Evolutionary conservation across 345 rosid species (phyloP), one percentile per base, ranked within the genome.

Genomic region (Clausena lansium): DNA sequence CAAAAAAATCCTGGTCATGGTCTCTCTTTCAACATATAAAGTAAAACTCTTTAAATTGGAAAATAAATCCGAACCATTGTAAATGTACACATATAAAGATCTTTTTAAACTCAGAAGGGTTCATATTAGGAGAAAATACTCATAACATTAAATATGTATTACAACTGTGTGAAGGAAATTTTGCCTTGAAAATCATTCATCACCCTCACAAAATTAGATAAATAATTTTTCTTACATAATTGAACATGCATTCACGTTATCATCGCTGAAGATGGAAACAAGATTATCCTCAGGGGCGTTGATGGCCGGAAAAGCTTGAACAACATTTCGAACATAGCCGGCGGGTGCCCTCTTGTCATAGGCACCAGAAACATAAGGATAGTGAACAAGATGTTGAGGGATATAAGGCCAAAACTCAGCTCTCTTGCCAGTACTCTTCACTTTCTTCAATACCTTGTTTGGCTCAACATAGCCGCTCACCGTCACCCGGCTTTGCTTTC

Each of bases 351-450:
- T 79, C 67, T 88, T 88, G 84, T 92, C 93, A 20, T 92, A 92
- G 33, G 77, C 92, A 10, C 89, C 88, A 0, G 89, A 7, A 3
- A 70, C 90, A n/a, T 87, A 79, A 9, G 96, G 96, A 68, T 87
- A 81, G 76, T 82, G 70, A 7, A 83, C 93, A 14, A 92, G 73
- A 64, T 92, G 91, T 70, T 92, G 96, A 5, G 92, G 90, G 33
- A 92, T 82, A 69, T 92, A 92, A 9, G 96, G 96, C 96, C 96
- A 92, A 65, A 90, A 85, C 72, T 92, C 96, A 6, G 94, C 96
- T 68, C 79, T 77, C 71, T 92, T 92, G 0, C 96, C 96, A 0
- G 93, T 92, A 71, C 86, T 85, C 80, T 86, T 90, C 78, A 92
- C 88, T 75, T 81, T 88, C 84, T 83, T 90, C 74, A 92, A 68